These are phyloP conservation scores for Trichoderma citrinoviride DNA, from an alignment of 2,329 filamentous ascomycete genomes.

Conservation along the genomic window DNA sequence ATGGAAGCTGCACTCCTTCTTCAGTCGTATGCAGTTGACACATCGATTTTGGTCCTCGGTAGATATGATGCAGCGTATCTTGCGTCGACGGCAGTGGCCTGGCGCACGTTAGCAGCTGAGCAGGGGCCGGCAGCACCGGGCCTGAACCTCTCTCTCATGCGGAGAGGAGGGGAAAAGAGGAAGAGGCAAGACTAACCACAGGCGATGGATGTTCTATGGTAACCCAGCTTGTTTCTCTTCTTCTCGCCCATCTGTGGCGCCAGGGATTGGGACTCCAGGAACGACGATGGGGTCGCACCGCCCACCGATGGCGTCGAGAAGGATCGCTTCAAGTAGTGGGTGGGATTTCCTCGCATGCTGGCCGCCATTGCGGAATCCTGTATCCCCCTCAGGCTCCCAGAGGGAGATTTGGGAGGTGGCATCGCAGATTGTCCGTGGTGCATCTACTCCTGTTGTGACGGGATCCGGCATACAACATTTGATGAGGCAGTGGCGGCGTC, in stretches of 20 bases:
- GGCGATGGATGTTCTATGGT: conserved; percentile 91
- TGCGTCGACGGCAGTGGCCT: conserved; percentile 90
- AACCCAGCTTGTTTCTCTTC: conserved; percentile 85
- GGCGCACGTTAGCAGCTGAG: not conserved
- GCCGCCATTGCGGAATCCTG: conserved; percentile 35
- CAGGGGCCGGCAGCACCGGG: not conserved
- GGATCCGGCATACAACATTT: conserved; percentile 44
- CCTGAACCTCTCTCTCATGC: not conserved
- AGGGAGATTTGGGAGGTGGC: conserved; percentile 29
- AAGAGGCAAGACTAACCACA: conserved; percentile 69
- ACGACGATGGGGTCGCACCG: conserved; percentile 13
- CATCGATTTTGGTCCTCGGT: conserved; percentile 76
- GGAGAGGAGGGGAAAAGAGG: not conserved
- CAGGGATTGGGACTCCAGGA: conserved; percentile 22
- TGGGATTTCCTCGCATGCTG: conserved; percentile 37
- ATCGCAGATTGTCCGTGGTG: conserved; percentile 39
- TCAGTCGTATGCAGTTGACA: conserved; percentile 87
- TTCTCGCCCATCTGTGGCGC: conserved; percentile 47
- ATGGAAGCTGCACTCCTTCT: conserved; percentile 91
- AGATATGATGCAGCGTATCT: conserved; percentile 85
- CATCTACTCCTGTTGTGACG: conserved; percentile 42
- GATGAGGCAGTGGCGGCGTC: conserved; percentile 44
- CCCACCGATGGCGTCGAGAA: conserved; percentile 42
- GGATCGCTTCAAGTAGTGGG: conserved; percentile 46
- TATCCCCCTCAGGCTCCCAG: conserved; percentile 34